These are phyloP conservation scores for Trametes gibbosa DNA, from an alignment of 768 basidiomycete species.

Conservation along the genomic window DNA sequence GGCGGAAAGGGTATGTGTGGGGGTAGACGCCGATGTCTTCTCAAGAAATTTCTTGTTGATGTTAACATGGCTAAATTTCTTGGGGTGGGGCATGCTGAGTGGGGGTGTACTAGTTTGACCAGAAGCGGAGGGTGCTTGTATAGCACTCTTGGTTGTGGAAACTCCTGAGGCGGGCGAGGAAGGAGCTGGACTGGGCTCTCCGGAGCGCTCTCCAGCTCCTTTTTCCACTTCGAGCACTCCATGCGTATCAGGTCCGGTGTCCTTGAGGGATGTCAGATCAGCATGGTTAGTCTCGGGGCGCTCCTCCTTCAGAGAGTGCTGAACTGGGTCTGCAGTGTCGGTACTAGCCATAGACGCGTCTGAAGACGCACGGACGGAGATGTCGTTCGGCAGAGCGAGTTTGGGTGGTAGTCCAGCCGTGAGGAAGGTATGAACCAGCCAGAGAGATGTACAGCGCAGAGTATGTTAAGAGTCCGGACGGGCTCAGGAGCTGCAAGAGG, in stretches of 20 bases:
- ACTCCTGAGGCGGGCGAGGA: constrained; percentile 19
- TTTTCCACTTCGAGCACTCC: background rate
- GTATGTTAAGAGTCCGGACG: background rate
- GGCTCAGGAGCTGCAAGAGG: constrained; percentile 14
- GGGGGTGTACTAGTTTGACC: constrained; percentile 13
- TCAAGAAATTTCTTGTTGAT: constrained; percentile 97
- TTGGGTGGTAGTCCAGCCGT: background rate
- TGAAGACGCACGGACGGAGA: constrained; percentile 46
- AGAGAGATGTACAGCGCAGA: background rate
- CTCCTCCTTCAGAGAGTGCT: constrained; percentile 34
- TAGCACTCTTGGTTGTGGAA: constrained; percentile 16
- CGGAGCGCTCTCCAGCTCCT: constrained; percentile 8
- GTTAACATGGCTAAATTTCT: constrained; percentile 86
- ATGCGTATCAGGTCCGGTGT: background rate
- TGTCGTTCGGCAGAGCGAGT: constrained; percentile 5
- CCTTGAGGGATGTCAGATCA: constrained; percentile 6
- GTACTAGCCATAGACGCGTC: constrained; percentile 82
- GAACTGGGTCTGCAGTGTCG: constrained; percentile 48
- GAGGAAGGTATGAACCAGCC: background rate
- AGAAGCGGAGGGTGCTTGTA: constrained; percentile 14
- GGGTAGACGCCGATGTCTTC: constrained; percentile 68
- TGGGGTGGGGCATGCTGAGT: constrained; percentile 51
- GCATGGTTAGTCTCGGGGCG: background rate
- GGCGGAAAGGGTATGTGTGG: constrained; percentile 42
- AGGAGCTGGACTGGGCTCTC: constrained; percentile 23